Evolutionary conservation across 441 rosid species (phyloP).

Genomic region (California macrophylla): DNA sequence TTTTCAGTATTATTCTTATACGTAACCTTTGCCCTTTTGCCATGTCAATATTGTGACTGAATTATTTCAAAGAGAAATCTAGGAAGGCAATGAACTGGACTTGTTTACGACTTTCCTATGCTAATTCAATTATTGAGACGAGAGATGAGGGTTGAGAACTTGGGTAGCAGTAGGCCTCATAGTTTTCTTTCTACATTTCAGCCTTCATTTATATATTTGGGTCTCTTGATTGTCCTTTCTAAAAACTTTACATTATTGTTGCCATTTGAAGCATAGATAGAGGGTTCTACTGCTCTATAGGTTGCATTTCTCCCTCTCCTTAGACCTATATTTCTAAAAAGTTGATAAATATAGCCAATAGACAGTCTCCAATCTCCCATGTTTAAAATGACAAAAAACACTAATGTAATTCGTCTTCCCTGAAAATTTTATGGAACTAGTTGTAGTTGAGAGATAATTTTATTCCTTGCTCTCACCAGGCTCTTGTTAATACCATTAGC

Average conservation of each 20-base stretch:
- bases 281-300: background rate
- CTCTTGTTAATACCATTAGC: background rate
- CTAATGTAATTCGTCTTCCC: background rate
- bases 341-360: background rate
- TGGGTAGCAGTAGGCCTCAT: background rate
- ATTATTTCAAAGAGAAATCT: background rate
- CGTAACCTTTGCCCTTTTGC: background rate
- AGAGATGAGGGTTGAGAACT: background rate
- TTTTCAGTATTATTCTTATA: background rate
- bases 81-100: background rate
- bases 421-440: background rate
- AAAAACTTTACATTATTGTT: conserved; percentile 2
- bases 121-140: background rate
- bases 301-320: conserved; percentile 3
- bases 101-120: background rate
- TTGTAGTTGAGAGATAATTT: background rate
- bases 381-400: background rate
- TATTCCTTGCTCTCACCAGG: background rate
- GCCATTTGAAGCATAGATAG: background rate
- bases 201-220: background rate
- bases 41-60: background rate
- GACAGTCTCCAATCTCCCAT: background rate
- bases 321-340: background rate
- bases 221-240: background rate
- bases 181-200: background rate